Conservation (phyloP, 495 filamentous ascomycete genomes). For the Penicillium longicatenatum region DNA sequence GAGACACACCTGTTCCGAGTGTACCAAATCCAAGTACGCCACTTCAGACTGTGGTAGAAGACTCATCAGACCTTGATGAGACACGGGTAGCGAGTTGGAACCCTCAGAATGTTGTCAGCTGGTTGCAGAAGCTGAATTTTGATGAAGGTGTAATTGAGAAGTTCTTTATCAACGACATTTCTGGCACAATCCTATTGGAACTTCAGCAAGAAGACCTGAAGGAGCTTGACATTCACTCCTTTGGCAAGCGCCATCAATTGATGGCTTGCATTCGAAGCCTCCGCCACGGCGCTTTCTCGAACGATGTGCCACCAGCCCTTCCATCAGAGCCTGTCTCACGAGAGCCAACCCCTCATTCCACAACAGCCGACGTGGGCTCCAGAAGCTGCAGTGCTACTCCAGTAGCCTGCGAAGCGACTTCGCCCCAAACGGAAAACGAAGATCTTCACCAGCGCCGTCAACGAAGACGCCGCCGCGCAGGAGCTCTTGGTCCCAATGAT, state of each 20-base stretch:
- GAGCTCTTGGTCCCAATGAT: slow-evolving; percentile 73
- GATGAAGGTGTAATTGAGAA: slow-evolving; percentile 75
- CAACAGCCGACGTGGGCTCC: background rate
- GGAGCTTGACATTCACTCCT: slow-evolving; percentile 89
- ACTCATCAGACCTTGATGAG: slow-evolving; percentile 17
- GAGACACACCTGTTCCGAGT: slow-evolving; percentile 18
- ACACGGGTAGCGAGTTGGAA: background rate
- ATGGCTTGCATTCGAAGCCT: slow-evolving; percentile 74
- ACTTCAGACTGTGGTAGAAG: background rate
- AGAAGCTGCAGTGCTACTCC: background rate
- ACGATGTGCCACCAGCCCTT: background rate
- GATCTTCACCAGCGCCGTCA: background rate
- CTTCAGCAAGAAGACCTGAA: slow-evolving; percentile 93
- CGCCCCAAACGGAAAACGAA: background rate
- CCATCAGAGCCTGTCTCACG: background rate
- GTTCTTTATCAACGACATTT: slow-evolving; percentile 89
- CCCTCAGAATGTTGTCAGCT: slow-evolving; percentile 65
- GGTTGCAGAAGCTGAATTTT: slow-evolving; percentile 74
- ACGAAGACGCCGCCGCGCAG: slow-evolving; percentile 37
- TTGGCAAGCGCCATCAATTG: slow-evolving; percentile 82
- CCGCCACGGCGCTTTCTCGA: background rate
- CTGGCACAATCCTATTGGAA: slow-evolving; percentile 76
- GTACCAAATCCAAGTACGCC: slow-evolving; percentile 13
- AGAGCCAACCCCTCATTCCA: background rate
- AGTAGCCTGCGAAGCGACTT: background rate